These are phyloP conservation scores for Luffa acutangula DNA, from an alignment of 306 rosid species.

Conservation along the genomic window DNA sequence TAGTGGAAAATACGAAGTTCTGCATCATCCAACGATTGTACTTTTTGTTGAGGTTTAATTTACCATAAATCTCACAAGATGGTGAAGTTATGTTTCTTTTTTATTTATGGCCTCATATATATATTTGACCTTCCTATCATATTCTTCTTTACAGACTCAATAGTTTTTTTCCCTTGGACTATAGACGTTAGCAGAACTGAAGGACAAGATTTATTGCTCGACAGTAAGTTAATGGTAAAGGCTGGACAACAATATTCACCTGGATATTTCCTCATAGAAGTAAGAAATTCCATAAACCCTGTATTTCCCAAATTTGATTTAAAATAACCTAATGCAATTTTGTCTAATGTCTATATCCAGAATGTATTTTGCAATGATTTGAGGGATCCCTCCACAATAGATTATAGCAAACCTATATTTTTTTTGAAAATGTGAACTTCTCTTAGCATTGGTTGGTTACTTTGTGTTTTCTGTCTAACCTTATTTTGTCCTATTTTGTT, in stretches of 20 bases:
- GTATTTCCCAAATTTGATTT: conserved; percentile 14
- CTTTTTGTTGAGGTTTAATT: conserved; percentile 72
- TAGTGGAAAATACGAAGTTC: conserved; percentile 33
- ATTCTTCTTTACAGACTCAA: conserved; percentile 44
- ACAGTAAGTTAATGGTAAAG: conserved; percentile 63
- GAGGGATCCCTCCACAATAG: conserved; percentile 72
- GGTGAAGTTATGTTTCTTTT: conserved; percentile 44
- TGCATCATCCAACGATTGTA: conserved; percentile 55
- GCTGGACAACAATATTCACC: conserved; percentile 61
- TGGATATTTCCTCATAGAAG: conserved; percentile 88
- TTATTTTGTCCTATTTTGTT: too few relatives aligned
- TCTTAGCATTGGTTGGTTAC: too few relatives aligned
- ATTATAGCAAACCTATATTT: conserved; percentile 58
- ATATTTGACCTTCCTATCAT: conserved; percentile 6
- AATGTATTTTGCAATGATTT: conserved; percentile 72
- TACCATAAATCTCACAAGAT: conserved; percentile 52
- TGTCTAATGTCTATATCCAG: conserved; percentile 19
- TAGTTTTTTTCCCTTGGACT: conserved; percentile 72
- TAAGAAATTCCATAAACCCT: conserved; percentile 10
- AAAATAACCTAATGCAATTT: conserved; percentile 6
- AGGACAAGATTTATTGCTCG: conserved; percentile 71
- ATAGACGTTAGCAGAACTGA: conserved; percentile 56
- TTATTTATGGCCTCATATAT: not conserved
- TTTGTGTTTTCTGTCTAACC: too few relatives aligned
- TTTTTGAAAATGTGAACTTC: too few relatives aligned